These are phyloP conservation scores for Tolypocladium pustulatum DNA, from an alignment of 2,329 filamentous ascomycete genomes.

Conservation along the genomic window DNA sequence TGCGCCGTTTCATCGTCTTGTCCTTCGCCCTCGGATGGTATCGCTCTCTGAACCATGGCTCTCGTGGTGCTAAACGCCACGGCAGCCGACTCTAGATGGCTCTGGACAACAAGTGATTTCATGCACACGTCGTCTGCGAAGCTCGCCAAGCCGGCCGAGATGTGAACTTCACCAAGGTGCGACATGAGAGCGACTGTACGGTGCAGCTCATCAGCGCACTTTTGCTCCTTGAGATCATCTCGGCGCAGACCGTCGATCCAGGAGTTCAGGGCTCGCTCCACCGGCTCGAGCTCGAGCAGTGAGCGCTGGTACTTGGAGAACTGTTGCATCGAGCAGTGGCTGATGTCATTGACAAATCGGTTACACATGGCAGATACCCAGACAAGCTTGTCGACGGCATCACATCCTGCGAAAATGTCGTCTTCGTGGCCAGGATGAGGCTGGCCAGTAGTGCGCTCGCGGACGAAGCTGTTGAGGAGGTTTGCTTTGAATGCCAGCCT, in stretches of 20 bases:
- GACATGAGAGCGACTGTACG: slow-evolving; percentile 76
- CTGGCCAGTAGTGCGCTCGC: slow-evolving; percentile 63
- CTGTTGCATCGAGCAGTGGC: slow-evolving; percentile 63
- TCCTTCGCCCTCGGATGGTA: slow-evolving; percentile 31
- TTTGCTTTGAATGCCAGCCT: slow-evolving; percentile 80
- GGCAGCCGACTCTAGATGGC: slow-evolving; percentile 69
- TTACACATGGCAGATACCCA: slow-evolving; percentile 78
- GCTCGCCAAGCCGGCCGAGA: slow-evolving; percentile 57
- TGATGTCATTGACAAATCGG: slow-evolving; percentile 73
- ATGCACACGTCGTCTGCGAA: slow-evolving; percentile 75
- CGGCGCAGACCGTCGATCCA: slow-evolving; percentile 79
- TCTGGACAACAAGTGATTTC: slow-evolving; percentile 66
- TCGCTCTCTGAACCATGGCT: slow-evolving; percentile 54
- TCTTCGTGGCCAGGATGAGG: slow-evolving; percentile 61
- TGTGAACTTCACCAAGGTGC: slow-evolving; percentile 76
- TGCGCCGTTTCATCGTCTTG: slow-evolving; percentile 60
- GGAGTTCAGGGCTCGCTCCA: slow-evolving; percentile 77
- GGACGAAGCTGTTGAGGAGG: slow-evolving; percentile 66
- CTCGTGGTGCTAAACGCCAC: slow-evolving; percentile 54
- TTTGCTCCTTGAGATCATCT: slow-evolving; percentile 77
- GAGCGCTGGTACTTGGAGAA: slow-evolving; percentile 73
- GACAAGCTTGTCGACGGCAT: slow-evolving; percentile 74
- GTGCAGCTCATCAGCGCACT: slow-evolving; percentile 71
- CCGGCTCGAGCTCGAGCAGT: slow-evolving; percentile 78
- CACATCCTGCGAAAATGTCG: slow-evolving; percentile 68